These are phyloP conservation scores for Fraxinus sp. DNA, from an alignment of 305 asterid species.

Conservation along the genomic window DNA sequence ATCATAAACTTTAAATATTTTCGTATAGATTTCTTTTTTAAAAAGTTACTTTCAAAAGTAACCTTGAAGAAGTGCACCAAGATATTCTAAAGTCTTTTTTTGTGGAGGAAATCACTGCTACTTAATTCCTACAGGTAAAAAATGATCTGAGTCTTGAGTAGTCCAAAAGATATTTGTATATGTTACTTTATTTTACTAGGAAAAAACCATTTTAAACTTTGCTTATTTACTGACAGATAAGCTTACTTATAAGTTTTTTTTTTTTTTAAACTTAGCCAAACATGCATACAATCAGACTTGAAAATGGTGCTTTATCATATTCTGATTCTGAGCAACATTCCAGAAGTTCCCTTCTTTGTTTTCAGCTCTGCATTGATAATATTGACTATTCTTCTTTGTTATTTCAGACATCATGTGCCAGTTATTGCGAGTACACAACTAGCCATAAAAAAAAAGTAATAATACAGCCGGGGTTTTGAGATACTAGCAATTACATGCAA, in stretches of 20 bases:
- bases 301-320: not conserved
- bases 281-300: not conserved
- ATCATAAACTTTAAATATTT: not conserved
- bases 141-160: not conserved
- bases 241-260: not conserved
- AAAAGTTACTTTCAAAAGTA: not conserved
- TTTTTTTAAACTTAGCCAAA: not conserved
- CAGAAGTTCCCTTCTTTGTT: not conserved
- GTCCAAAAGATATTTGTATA: not conserved
- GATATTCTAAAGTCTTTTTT: not conserved
- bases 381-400: not conserved
- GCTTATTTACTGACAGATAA: not conserved
- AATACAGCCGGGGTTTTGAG: not conserved
- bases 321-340: not conserved
- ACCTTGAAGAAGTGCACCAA: not conserved
- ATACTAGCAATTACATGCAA: not conserved
- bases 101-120: not conserved
- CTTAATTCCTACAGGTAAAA: not conserved
- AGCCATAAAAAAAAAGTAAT: not conserved
- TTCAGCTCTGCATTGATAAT: not conserved
- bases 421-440: not conserved
- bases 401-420: not conserved
- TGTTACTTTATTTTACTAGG: not conserved
- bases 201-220: not conserved
- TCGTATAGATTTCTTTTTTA: not conserved